Evolutionary conservation across 2,329 filamentous ascomycete species (phyloP), one percentile per base, ranked within the genome.

Genomic region (Colletotrichum orchidophilum): DNA sequence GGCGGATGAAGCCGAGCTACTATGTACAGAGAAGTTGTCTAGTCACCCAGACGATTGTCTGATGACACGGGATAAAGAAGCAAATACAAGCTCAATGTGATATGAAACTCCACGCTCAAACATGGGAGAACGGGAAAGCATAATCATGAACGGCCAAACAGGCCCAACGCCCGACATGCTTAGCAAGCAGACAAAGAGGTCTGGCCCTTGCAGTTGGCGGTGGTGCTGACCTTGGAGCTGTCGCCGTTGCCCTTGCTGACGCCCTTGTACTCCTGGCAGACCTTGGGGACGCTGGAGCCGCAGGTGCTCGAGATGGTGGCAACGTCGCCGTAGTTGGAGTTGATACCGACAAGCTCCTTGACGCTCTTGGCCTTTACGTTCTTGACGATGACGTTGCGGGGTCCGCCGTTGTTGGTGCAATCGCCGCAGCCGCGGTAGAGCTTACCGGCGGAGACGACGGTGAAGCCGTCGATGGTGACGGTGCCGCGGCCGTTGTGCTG

Each of bases 391-490:
- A 72, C 70, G 61, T 72, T 72, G 39, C 70, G 66, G 27, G 70
- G 66, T 5, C 66, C 66, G 50, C 70, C 70, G 66, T 72, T 72
- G 66, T 72, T 70, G 15, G 66, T 70, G 78, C 83, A 86, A 78
- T 86, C 83, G 42, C 83, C 83, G 74, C 83, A 85, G 24, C 78
- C 78, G 70, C 83, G 81, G 76, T 84, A 84, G 15, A 85, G 77
- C 70, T 84, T 85, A 35, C 83, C 83, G 18, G 82, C 82, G 67
- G 79, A 79, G 67, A 80, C 76, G 61, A 82, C 80, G 33, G 80
- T 82, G 75, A 81, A 85, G 73, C 80, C 71, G 21, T 75, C 68
- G 42, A 76, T 74, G 42, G 74, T 75, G 11, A 76, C 74, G 39
- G 78, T 80, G 66, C 79, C 79, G 18, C 74, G 75, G 62, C 79